Evolutionary conservation across 441 rosid genomes (phyloP), one percentile per base, ranked within the genome.

Genomic region (Pelargonium australe): DNA sequence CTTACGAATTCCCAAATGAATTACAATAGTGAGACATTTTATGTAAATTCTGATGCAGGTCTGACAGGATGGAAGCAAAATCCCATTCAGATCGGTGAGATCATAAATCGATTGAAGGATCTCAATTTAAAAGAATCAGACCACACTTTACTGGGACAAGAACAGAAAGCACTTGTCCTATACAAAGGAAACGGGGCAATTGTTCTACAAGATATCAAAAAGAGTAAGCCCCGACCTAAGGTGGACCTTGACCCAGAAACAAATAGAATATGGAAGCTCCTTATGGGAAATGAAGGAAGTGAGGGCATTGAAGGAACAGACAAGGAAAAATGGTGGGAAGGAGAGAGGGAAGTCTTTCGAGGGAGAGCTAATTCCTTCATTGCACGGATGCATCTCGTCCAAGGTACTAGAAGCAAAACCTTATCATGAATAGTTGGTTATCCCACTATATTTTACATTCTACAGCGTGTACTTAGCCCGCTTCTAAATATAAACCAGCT

Each of bases 361-460:
- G 92, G 96, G 62, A 85, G 98, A 68, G 97, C 89, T 13, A 84
- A 90, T 74, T 88, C 98, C 66, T 95, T 95, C 78, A 95, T 95
- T 53, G 97, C 98, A 73, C 79, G 90, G 63, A 95, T 95, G 99
- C 99, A 90, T 84, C 90, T 90, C 9, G 95, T 95, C 65, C 99
- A 95, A 89, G 99, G 99, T 95, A 77, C 58, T 43, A 65, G 16
- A 44, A 9, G 55, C 64, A 68, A 65, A 65, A 71, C 66, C 71
- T 44, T 68, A 72, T 41, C 47, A 70, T 53, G 66, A 68, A 12
- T 12, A 23, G 37, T 60, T 60, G 37, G 23, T 68, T 23, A 65
- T 37, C 63, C 65, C 41, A 5, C 43, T 71, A 70, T 57, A 28
- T 45, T 43, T 61, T 62, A 64, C 66, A 20, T 40, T n/a, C 10